These are phyloP conservation scores for Pseudozyma tsukubaensis DNA, from an alignment of 1,284 basidiomycete genomes.

Conservation along the genomic window DNA sequence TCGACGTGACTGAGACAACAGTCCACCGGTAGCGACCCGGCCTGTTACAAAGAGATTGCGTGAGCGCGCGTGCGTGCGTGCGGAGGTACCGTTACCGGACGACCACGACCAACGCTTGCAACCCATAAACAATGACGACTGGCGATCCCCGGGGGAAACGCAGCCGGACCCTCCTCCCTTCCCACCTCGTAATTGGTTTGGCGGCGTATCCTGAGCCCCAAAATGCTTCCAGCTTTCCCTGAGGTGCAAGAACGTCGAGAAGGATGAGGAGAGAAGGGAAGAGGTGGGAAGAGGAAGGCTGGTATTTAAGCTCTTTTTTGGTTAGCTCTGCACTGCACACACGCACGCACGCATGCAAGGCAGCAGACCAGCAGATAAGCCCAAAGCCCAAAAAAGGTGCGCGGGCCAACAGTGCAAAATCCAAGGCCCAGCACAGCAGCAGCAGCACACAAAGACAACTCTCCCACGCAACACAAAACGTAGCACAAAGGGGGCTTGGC, in stretches of 20 bases:
- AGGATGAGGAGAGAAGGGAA: conserved; percentile 21
- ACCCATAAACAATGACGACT: not conserved
- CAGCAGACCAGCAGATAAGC: not conserved
- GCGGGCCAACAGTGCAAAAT: conserved; percentile 3
- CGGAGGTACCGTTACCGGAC: too few relatives aligned
- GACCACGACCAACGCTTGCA: not conserved
- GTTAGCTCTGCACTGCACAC: not conserved
- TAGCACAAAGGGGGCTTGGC: not conserved
- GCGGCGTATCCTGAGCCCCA: conserved; percentile 3
- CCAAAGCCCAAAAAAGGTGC: not conserved
- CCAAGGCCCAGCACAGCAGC: not conserved
- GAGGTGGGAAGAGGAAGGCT: conserved; percentile 5
- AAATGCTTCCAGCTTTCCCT: not conserved
- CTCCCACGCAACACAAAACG: not conserved
- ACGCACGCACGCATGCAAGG: not conserved
- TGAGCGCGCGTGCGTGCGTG: too few relatives aligned
- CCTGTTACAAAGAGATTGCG: not conserved
- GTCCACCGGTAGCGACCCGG: conserved; percentile 1
- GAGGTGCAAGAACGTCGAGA: conserved; percentile 10
- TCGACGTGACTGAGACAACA: not conserved
- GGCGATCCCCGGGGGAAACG: conserved; percentile 1
- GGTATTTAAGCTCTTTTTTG: conserved; percentile 26
- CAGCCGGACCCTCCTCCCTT: conserved; percentile 36
- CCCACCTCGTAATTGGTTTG: not conserved
- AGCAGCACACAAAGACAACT: not conserved